A percentile compares a stretch with the other conserved stretches of the same genome.
Conservation (phyloP, 345 rosid species). For the Heritiera fomes region DNA sequence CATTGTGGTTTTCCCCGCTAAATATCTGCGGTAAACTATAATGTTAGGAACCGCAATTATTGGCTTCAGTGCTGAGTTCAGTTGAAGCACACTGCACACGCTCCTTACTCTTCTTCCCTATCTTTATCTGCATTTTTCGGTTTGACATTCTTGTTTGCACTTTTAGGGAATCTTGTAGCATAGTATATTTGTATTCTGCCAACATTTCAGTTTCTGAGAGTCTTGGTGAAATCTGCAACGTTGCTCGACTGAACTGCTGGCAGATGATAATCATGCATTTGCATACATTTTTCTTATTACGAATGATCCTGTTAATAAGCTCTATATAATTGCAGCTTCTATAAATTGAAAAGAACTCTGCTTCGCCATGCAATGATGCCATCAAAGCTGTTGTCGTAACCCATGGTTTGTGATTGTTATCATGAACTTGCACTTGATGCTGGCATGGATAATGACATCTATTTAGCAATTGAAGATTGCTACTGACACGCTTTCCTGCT, state of each 20-base stretch:
- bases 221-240: conserved; percentile 4
- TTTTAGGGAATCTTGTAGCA: background rate
- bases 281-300: background rate
- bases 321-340: background rate
- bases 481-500: conserved; percentile 9
- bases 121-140: background rate
- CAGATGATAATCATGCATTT: background rate
- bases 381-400: background rate
- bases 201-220: background rate
- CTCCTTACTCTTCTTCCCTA: background rate
- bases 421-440: conserved; percentile 20
- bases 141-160: background rate
- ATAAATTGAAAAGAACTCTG: background rate
- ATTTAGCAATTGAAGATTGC: conserved; percentile 1
- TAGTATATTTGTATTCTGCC: background rate
- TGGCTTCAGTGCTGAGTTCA: background rate
- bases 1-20: conserved; percentile 9
- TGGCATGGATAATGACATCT: conserved; percentile 25
- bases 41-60: background rate
- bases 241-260: background rate
- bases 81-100: background rate
- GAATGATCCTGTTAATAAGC: background rate
- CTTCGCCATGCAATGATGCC: conserved; percentile 14
- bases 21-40: background rate
- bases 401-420: conserved; percentile 11